A percentile compares a stretch with the other conserved stretches of the same genome.
Conservation (phyloP, 306 rosid species). For the Cicer yamashitae region DNA sequence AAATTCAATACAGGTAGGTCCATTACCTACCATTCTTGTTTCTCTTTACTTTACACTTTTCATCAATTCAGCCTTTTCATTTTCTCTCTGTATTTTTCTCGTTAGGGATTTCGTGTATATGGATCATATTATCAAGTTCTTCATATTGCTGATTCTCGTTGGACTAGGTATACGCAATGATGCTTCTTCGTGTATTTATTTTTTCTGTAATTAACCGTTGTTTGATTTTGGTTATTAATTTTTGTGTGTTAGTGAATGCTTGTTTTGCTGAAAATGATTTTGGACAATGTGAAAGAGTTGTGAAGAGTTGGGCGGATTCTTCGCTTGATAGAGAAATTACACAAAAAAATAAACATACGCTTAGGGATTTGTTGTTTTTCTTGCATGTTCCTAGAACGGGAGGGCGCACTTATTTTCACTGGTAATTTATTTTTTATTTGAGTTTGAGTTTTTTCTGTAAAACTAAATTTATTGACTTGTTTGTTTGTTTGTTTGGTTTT, state of each 20-base stretch:
- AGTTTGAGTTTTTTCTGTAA: neutral
- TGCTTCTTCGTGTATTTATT: neutral
- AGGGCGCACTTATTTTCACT: constrained; percentile 89
- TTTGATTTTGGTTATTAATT: constrained; percentile 22
- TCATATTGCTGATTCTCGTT: constrained; percentile 57
- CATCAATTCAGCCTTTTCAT: neutral
- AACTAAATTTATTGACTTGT: constrained; percentile 22
- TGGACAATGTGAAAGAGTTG: constrained; percentile 72
- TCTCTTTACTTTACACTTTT: neutral
- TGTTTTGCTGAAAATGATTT: constrained; percentile 53
- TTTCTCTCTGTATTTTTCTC: neutral
- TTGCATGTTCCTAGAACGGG: constrained; percentile 97
- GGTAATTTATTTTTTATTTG: constrained; percentile 53
- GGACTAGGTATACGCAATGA: constrained; percentile 61
- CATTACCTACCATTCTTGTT: constrained; percentile 31
- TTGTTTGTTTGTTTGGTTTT: constrained; percentile 25
- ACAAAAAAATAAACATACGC: constrained; percentile 67
- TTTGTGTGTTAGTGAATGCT: constrained; percentile 55
- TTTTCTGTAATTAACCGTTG: neutral
- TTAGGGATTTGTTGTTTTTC: constrained; percentile 82
- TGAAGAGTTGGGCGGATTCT: constrained; percentile 72
- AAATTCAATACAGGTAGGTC: constrained; percentile 58
- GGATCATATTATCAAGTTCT: constrained; percentile 67
- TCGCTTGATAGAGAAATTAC: constrained; percentile 62
- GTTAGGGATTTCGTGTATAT: constrained; percentile 63